Conservation (phyloP, 2,329 filamentous ascomycete genomes). For the Pseudogymnoascus sp. region DNA sequence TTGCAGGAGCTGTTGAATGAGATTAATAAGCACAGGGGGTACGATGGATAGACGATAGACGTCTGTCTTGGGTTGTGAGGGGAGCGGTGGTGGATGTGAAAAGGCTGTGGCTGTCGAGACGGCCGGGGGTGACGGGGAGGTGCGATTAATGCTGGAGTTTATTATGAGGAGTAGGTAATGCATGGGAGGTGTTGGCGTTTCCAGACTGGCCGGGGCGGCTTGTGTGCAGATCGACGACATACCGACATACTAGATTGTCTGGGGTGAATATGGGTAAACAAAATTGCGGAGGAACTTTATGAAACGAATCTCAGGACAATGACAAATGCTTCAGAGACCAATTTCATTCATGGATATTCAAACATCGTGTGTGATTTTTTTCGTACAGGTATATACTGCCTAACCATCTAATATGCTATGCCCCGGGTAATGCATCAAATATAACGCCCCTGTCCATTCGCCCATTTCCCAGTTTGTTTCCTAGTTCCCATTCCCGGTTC, state of each 20-base stretch:
- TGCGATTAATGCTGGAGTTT: neutral
- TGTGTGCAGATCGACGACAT: neutral
- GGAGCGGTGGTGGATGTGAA: neutral
- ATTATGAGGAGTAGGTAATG: neutral
- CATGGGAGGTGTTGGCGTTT: slow-evolving; percentile 6
- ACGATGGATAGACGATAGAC: slow-evolving; percentile 13
- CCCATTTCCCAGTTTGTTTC: neutral
- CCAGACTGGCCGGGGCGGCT: slow-evolving; percentile 7
- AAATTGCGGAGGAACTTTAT: neutral
- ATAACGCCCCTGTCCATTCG: neutral
- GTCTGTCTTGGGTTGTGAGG: neutral
- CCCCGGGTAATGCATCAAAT: neutral
- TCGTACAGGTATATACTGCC: neutral
- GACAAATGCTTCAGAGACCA: neutral
- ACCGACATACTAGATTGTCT: neutral
- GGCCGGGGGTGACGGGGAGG: neutral
- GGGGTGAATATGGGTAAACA: neutral
- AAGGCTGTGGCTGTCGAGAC: neutral
- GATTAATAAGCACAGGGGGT: slow-evolving; percentile 63
- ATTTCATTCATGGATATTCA: neutral
- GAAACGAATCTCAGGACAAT: neutral
- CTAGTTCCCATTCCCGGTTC: neutral
- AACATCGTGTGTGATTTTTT: neutral
- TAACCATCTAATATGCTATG: slow-evolving; percentile 2
- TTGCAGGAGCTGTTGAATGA: slow-evolving; percentile 83